Percentiles rank a stretch among this genome's conserved stretches.
phyloP scores from a whole-genome alignment of 1,284 basidiomycete species.

The Erythrobasidium hasegawianum region DNA sequence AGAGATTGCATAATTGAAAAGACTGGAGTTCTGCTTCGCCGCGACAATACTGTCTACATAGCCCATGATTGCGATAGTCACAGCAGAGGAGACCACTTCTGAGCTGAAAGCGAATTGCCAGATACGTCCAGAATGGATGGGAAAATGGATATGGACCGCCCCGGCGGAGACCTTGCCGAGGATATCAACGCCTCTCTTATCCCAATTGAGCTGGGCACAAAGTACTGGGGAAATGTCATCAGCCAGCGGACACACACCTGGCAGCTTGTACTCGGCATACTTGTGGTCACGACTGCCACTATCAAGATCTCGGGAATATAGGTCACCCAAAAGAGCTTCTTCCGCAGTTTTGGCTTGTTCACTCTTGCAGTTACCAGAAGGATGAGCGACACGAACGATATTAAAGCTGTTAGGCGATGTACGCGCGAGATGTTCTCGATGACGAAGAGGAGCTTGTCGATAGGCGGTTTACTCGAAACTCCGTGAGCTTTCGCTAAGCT shows the following conservation, averaged over 20 bases:
- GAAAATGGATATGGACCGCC: constrained; percentile 38
- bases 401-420: constrained; percentile 64
- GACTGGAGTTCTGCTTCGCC: constrained; percentile 77
- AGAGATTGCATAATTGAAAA: constrained; percentile 79
- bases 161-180: constrained; percentile 57
- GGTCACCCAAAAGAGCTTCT: constrained; percentile 62
- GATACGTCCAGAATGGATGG: constrained; percentile 59
- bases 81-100: constrained; percentile 17
- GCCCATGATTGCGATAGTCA: constrained; percentile 36
- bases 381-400: constrained; percentile 60
- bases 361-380: constrained; percentile 60
- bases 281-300: constrained; percentile 70
- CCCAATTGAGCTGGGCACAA: constrained; percentile 56
- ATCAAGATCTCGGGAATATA: constrained; percentile 78
- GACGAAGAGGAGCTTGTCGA: constrained; percentile 75
- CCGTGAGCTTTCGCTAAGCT: constrained; percentile 6
- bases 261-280: no score
- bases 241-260: no score
- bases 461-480: constrained; percentile 54
- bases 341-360: constrained; percentile 57
- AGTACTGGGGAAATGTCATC: no score
- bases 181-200: constrained; percentile 70
- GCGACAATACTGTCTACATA: constrained; percentile 71
- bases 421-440: constrained; percentile 60
- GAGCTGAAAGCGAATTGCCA: constrained; percentile 22